A percentile compares a stretch with the other conserved stretches of the same genome.
Evolutionary conservation across 352 stramenopile species (phyloP).

Genomic region (Globisporangium viniferum): DNA sequence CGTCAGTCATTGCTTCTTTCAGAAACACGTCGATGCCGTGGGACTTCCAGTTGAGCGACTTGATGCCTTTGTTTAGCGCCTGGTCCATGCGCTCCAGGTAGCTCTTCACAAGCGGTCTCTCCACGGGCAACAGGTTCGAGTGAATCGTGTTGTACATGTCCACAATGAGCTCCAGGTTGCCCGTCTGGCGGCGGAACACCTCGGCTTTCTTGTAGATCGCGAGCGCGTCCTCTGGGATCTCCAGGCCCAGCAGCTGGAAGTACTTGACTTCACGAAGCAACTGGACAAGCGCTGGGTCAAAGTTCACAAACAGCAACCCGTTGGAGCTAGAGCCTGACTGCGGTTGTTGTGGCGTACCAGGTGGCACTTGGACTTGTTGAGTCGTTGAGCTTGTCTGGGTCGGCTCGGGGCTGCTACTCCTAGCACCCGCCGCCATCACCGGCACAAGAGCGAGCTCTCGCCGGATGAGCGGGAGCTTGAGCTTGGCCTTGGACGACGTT

Average conservation of each 20-base stretch:
- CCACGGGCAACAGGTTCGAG: conserved; percentile 81
- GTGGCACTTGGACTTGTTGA: neutral
- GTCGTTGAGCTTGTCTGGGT: neutral
- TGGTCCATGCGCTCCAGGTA: conserved; percentile 91
- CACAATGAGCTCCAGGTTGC: conserved; percentile 91
- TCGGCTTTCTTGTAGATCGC: conserved; percentile 92
- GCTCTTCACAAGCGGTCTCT: conserved; percentile 84
- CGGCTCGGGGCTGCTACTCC: neutral
- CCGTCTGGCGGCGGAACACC: conserved; percentile 88
- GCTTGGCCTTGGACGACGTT: conserved; percentile 76
- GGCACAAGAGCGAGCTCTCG: conserved; percentile 27
- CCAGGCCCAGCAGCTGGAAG: conserved; percentile 86
- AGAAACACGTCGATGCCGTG: conserved; percentile 92
- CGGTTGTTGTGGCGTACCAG: conserved; percentile 12
- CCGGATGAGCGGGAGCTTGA: conserved; percentile 85
- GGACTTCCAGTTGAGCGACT: conserved; percentile 91
- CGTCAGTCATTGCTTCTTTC: conserved; percentile 85
- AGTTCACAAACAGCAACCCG: conserved; percentile 83
- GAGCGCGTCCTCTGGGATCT: conserved; percentile 87
- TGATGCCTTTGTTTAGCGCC: conserved; percentile 85
- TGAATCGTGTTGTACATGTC: conserved; percentile 93
- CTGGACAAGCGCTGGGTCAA: conserved; percentile 87
- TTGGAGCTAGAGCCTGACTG: conserved; percentile 5
- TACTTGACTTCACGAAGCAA: conserved; percentile 94
- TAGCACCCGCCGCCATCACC: neutral